phyloP scores from a whole-genome alignment of 1,139 yeast species.

The Suhomyces guaymorum region DNA sequence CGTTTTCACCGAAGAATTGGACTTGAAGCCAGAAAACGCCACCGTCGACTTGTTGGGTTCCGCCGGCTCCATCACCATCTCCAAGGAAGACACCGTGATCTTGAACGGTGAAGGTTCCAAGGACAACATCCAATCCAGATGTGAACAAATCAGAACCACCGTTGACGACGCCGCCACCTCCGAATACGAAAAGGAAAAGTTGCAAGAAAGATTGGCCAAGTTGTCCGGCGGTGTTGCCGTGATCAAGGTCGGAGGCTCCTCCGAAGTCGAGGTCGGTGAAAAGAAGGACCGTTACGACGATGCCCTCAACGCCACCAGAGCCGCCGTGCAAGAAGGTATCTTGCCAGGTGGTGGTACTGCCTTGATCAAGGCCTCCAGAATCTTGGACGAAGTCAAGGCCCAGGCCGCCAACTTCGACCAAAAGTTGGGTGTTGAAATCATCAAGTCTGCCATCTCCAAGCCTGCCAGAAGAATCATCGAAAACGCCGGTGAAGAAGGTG shows the following conservation, averaged over 20 bases:
- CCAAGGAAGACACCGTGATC: slow-evolving; percentile 96
- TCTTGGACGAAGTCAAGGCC: slow-evolving; percentile 69
- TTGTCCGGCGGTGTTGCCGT: slow-evolving; percentile 99
- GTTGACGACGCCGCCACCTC: slow-evolving; percentile 76
- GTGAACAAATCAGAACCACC: slow-evolving; percentile 92
- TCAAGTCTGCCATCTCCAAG: slow-evolving; percentile 91
- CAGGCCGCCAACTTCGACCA: slow-evolving; percentile 90
- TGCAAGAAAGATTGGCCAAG: slow-evolving; percentile 98
- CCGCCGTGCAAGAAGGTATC: slow-evolving; percentile 99
- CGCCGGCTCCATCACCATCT: slow-evolving; percentile 89
- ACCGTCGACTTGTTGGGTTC: slow-evolving; percentile 90
- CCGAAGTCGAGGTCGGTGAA: slow-evolving; percentile 98
- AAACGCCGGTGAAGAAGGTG: slow-evolving; percentile 98
- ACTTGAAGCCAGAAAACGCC: slow-evolving; percentile 95
- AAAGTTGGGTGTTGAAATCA: slow-evolving; percentile 95
- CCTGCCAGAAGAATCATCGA: slow-evolving; percentile 98
- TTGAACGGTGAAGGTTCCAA: slow-evolving; percentile 95
- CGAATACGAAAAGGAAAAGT: slow-evolving; percentile 95
- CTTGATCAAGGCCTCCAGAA: slow-evolving; percentile 86
- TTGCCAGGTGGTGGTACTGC: slow-evolving; percentile 99
- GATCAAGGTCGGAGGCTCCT: slow-evolving; percentile 95
- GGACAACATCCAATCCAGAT: slow-evolving; percentile 84
- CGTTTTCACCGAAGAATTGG: slow-evolving; percentile 97
- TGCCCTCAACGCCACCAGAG: slow-evolving; percentile 98
- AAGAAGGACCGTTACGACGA: slow-evolving; percentile 99